Evolutionary conservation across 23 red algal genomes (phyloP).

Genomic region (Agarophyton chilense): DNA sequence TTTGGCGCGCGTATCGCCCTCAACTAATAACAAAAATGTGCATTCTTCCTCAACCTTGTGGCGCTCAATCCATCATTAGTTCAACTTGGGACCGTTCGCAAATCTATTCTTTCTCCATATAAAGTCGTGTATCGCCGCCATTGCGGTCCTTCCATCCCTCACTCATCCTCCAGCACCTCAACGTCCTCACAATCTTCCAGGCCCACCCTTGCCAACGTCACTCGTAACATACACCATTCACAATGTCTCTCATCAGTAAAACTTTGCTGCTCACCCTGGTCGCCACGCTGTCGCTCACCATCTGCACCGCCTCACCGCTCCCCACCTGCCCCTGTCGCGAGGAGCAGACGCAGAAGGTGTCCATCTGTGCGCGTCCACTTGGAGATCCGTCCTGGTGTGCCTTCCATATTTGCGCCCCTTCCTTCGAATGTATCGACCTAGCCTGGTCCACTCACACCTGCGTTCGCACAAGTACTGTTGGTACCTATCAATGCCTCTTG

Average conservation of each 20-base stretch:
- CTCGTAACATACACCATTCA: not conserved
- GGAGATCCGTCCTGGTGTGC: constrained; percentile 61
- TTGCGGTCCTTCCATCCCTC: not conserved
- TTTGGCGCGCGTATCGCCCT: no score
- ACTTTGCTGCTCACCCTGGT: constrained; percentile 8
- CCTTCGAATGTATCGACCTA: constrained; percentile 48
- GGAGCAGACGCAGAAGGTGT: not conserved
- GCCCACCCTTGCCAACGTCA: not conserved
- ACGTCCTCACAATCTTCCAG: not conserved
- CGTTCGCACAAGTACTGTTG: not conserved
- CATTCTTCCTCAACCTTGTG: not conserved
- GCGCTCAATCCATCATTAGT: not conserved
- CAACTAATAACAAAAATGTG: not conserved
- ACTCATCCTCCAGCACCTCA: not conserved
- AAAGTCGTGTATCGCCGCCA: not conserved
- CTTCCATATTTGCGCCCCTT: constrained; percentile 56
- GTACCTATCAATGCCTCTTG: constrained; percentile 29
- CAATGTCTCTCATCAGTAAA: not conserved
- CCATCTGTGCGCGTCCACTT: constrained; percentile 34
- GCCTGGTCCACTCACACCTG: constrained; percentile 59
- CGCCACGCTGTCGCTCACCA: not conserved
- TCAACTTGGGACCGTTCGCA: not conserved
- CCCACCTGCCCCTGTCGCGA: constrained; percentile 61
- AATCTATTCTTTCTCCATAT: not conserved
- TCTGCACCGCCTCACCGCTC: not conserved